phyloP scores from a whole-genome alignment of 257 asterid genomes.

The Vinca minor region DNA sequence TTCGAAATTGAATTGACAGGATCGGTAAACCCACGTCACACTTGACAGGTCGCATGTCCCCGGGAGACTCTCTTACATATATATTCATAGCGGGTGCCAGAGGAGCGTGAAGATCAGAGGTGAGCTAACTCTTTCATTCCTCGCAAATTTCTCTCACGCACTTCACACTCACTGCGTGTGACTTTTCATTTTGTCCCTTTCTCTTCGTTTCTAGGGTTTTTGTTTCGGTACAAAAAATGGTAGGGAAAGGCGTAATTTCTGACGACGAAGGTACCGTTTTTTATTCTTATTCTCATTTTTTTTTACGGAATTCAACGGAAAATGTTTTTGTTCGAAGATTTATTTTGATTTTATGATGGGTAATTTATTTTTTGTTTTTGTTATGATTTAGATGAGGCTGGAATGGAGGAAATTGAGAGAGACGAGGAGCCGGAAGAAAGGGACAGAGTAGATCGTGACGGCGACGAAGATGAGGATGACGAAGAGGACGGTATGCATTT shows the following conservation, averaged over 20 bases:
- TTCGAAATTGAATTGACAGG: too few species aligned
- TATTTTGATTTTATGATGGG: background rate
- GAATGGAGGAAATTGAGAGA: slow-evolving; percentile 63
- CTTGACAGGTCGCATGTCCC: too few species aligned
- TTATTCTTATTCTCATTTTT: background rate
- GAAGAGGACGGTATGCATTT: slow-evolving; percentile 65
- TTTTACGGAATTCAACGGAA: background rate
- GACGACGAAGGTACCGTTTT: slow-evolving; percentile 74
- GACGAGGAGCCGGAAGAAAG: slow-evolving; percentile 54
- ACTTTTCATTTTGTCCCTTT: too few species aligned
- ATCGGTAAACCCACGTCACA: too few species aligned
- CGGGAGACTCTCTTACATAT: too few species aligned
- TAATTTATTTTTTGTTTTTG: background rate
- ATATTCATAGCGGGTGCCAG: too few species aligned
- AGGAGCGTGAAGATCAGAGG: too few species aligned
- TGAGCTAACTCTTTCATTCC: too few species aligned
- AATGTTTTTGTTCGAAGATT: background rate
- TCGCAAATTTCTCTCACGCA: too few species aligned
- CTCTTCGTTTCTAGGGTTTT: slow-evolving; percentile 34
- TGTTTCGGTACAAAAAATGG: slow-evolving; percentile 33
- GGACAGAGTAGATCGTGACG: slow-evolving; percentile 37
- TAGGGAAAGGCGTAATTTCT: slow-evolving; percentile 55
- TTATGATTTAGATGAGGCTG: slow-evolving; percentile 49
- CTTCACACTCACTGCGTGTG: background rate
- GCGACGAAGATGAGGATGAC: slow-evolving; percentile 69